Evolutionary conservation across 2,329 filamentous ascomycete genomes (phyloP).

Genomic region (Claviceps monticola): DNA sequence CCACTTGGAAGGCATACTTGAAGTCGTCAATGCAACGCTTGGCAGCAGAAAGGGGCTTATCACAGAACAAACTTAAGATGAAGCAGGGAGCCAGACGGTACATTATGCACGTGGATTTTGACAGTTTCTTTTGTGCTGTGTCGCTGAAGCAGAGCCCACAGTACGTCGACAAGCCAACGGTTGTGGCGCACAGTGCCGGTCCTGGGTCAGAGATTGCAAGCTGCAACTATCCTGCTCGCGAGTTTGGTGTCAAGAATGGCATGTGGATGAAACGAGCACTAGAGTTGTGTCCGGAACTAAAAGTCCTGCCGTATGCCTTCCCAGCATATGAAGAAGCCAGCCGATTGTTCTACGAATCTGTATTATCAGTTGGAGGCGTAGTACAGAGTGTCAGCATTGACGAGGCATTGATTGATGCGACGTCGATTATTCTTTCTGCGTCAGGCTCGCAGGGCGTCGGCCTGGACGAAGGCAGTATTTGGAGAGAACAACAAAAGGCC

Average conservation of each 20-base stretch:
- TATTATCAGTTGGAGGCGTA: slow-evolving; percentile 63
- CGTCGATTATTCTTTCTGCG: slow-evolving; percentile 49
- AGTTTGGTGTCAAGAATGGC: slow-evolving; percentile 83
- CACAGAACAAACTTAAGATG: slow-evolving; percentile 32
- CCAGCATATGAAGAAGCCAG: slow-evolving; percentile 89
- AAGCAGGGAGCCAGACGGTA: slow-evolving; percentile 58
- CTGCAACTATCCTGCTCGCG: slow-evolving; percentile 85
- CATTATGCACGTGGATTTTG: slow-evolving; percentile 92
- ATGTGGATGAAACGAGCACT: slow-evolving; percentile 98
- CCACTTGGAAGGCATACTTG: slow-evolving; percentile 89
- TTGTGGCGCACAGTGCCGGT: slow-evolving; percentile 77
- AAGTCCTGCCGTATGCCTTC: slow-evolving; percentile 92
- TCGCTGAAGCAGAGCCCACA: slow-evolving; percentile 68
- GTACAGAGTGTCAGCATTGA: slow-evolving; percentile 97
- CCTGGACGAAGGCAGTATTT: slow-evolving; percentile 53
- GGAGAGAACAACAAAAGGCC: slow-evolving; percentile 66
- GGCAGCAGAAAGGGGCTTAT: slow-evolving; percentile 50
- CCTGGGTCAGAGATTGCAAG: slow-evolving; percentile 89
- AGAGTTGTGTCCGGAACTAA: slow-evolving; percentile 70
- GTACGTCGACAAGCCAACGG: slow-evolving; percentile 63
- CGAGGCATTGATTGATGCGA: slow-evolving; percentile 81
- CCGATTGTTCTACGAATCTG: slow-evolving; percentile 70
- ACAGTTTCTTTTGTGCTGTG: slow-evolving; percentile 95
- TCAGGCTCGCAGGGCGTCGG: slow-evolving; percentile 51
- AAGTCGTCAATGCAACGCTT: slow-evolving; percentile 79